Evolutionary conservation across 805 yeast species (phyloP).

Genomic region (Spencermartinsiella europaea): DNA sequence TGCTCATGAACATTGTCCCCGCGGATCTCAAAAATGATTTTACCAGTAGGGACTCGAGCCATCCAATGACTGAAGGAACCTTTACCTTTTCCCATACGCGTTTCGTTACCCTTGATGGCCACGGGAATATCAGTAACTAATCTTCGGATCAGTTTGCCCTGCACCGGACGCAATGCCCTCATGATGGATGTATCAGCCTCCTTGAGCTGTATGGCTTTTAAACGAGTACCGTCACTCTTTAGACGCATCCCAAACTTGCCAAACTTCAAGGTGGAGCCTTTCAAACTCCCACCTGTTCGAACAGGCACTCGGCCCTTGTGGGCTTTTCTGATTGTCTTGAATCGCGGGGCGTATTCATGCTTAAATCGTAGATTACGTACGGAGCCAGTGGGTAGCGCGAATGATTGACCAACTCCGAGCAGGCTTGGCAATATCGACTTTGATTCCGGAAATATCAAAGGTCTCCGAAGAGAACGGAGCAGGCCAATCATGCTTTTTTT

Average conservation of each 20-base stretch:
- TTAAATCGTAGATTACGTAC: constrained; percentile 17
- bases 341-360: constrained; percentile 52
- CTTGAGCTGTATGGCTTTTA: constrained; percentile 80
- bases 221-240: constrained; percentile 79
- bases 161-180: constrained; percentile 73
- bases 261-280: constrained; percentile 75
- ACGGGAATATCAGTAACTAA: constrained; percentile 82
- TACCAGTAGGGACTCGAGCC: constrained; percentile 92
- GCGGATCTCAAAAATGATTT: constrained; percentile 76
- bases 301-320: constrained; percentile 94
- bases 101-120: constrained; percentile 94
- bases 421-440: not conserved
- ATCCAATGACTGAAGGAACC: constrained; percentile 98
- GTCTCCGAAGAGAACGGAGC: not conserved
- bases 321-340: constrained; percentile 54
- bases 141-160: constrained; percentile 66
- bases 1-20: constrained; percentile 76
- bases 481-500: too few relatives aligned
- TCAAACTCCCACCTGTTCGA: constrained; percentile 88
- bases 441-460: not conserved
- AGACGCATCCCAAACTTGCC: constrained; percentile 86
- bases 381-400: not conserved
- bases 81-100: constrained; percentile 99
- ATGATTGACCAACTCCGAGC: not conserved
- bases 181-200: constrained; percentile 86